Base-by-base conservation (phyloP, 2,329 filamentous ascomycete genomes). In the Scedosporium apiospermum region DNA sequence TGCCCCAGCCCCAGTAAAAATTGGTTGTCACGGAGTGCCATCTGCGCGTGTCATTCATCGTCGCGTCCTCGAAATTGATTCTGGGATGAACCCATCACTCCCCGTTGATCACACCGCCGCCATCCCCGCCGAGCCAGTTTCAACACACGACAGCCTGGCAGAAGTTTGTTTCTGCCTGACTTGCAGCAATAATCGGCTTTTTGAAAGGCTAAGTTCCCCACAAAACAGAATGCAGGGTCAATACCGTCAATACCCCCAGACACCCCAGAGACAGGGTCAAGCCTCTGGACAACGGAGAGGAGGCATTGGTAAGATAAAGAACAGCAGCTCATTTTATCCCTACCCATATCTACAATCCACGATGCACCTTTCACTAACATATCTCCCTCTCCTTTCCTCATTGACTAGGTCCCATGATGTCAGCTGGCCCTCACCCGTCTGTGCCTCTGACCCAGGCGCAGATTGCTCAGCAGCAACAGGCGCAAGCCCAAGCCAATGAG, bases 401-500 rank as follows among this genome's bases (percentile, higher is more conserved):
- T 38, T 38, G 34, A 12, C 34, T 57, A 30, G 27, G 23, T 21
- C 23, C 58, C 38, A 61, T 58, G 58, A 57, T 58, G 51, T 60
- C 58, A 26, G 41, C 53, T 12, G 58, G 49, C 14, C 55, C 60
- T 27, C 55, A 64, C 61, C 46, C 58, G 12, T 60, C 51, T 23
- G 49, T 60, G 46, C 57, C 80, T 46, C 71, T 83, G 65, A 83
- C 80, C 58, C 80, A 80, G 66, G 78, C 80, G n/a, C 81, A 85
- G 68, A 75, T 82, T 64, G 74, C 73, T 38, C 75, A 77, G 66
- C 79, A 83, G 65, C 81, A 83, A 66, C 80, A 81, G 65, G 78
- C 77, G 26, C 79, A 76, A 49, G 63, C 77, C 64, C 76, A 80
- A 66, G 84, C 85, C 55, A 82, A 80, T 67, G 88, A 90, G 72